Evolutionary conservation across 2,329 filamentous ascomycete genomes (phyloP), one percentile per base, ranked within the genome.

Genomic region (Fusarium ambrosium): DNA sequence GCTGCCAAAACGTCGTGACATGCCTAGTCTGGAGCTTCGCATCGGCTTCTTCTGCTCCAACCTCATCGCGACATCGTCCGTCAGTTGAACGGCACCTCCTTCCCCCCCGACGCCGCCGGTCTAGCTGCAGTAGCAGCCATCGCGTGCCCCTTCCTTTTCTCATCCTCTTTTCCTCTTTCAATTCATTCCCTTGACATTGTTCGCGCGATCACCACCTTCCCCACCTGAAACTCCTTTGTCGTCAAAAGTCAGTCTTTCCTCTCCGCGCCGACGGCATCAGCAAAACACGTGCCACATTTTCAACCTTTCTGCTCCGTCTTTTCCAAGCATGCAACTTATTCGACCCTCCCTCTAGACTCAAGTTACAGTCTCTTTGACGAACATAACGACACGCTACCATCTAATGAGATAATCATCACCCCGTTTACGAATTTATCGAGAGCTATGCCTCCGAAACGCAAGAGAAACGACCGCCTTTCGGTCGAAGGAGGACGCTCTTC

Each of bases 361-460:
- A 20, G 55, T 53, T 43, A 55, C 48, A 60, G 68, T 51, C 45
- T 51, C 64, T 59, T 32, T 60, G 22, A 58, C 66, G 60, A 22
- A 39, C 41, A 37, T 48, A 62, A 59, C 63, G 62, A 37, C 61
- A 56, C 78, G 60, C 56, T 37, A 69, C 55, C 37, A 69, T 72
- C 81, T 76, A 82, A 84, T 84, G 83, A 81, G 73, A 78, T 83
- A 82, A 78, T 73, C 72, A 73, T 64, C 65, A 68, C 51, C 48
- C 39, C 53, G 37, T 66, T 41, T 59, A 37, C 62, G 20, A 69
- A 69, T 64, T 69, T 64, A 71, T 75, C 73, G 69, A 72, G 77
- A 80, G 79, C 77, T 71, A 91, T 91, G 89, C 86, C 88, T 84
- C 86, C 87, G 32, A 91, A 91, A 83, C 87, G 89, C 78, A 91